Conservation (phyloP, 2,329 filamentous ascomycete genomes). For the Didymella segeticola region DNA sequence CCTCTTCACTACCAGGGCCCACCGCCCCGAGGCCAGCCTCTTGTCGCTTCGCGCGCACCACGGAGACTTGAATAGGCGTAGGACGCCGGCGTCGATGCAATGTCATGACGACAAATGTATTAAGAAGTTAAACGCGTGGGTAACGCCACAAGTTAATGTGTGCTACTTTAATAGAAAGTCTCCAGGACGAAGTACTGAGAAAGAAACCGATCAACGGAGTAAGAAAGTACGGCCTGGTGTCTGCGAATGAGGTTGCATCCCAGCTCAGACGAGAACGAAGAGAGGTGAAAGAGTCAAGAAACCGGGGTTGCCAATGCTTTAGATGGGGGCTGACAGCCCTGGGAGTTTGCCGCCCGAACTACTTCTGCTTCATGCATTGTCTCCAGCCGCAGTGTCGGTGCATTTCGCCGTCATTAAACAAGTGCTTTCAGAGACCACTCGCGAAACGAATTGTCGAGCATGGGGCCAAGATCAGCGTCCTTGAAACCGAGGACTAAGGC, state of each 20-base stretch:
- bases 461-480: slow-evolving; percentile 27
- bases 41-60: slow-evolving; percentile 29
- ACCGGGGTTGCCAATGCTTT: slow-evolving; percentile 42
- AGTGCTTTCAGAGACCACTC: slow-evolving; percentile 12
- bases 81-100: slow-evolving; percentile 38
- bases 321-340: slow-evolving; percentile 30
- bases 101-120: slow-evolving; percentile 31
- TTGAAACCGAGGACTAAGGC: slow-evolving; percentile 30
- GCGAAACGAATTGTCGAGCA: slow-evolving; percentile 24
- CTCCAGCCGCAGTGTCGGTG: slow-evolving; percentile 31
- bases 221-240: slow-evolving; percentile 29
- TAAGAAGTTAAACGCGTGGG: slow-evolving; percentile 13
- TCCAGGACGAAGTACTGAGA: slow-evolving; percentile 36
- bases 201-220: slow-evolving; percentile 43
- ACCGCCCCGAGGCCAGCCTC: slow-evolving; percentile 20
- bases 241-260: slow-evolving; percentile 21
- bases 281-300: slow-evolving; percentile 25
- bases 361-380: slow-evolving; percentile 33
- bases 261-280: slow-evolving; percentile 24
- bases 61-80: slow-evolving; percentile 31
- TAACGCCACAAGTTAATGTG: slow-evolving; percentile 10
- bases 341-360: slow-evolving; percentile 22
- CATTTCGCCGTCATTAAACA: slow-evolving; percentile 18
- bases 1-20: slow-evolving; percentile 11
- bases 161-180: slow-evolving; percentile 24